phyloP scores from a whole-genome alignment of 495 filamentous ascomycete genomes.

The Annulohypoxylon moriforme region DNA sequence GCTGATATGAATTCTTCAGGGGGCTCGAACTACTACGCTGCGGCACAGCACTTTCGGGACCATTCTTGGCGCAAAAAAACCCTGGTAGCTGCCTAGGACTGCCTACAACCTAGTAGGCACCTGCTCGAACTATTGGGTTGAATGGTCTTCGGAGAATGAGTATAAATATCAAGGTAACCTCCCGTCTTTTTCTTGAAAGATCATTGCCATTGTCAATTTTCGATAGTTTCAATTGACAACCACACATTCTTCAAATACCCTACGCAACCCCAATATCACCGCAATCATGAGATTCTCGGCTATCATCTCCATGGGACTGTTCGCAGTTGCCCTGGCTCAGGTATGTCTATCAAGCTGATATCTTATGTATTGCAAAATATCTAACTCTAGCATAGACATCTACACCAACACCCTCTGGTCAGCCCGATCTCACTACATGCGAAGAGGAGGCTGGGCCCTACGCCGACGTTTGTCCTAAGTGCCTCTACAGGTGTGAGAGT shows the following conservation, averaged over 20 bases:
- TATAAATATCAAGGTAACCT: neutral
- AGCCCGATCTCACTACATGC: constrained; percentile 12
- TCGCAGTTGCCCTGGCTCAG: constrained; percentile 9
- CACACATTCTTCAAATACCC: neutral
- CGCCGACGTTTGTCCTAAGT: constrained; percentile 18
- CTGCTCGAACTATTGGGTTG: neutral
- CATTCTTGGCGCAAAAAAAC: neutral
- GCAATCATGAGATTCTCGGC: constrained; percentile 11
- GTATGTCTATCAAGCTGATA: neutral
- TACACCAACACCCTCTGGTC: constrained; percentile 6
- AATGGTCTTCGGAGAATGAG: neutral
- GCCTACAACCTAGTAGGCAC: neutral
- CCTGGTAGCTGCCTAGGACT: no score
- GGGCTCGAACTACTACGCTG: neutral
- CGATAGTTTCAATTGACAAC: neutral
- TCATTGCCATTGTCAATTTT: neutral
- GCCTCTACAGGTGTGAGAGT: constrained; percentile 2
- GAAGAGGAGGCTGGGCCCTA: constrained; percentile 17
- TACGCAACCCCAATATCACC: neutral
- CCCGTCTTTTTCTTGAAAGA: neutral
- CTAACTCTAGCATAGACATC: neutral
- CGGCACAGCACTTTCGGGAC: neutral
- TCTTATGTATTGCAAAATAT: no score
- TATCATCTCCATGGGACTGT: neutral
- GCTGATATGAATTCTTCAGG: neutral